Conservation (phyloP, 305 asterid genomes). For the Fraxinus latifolia region DNA sequence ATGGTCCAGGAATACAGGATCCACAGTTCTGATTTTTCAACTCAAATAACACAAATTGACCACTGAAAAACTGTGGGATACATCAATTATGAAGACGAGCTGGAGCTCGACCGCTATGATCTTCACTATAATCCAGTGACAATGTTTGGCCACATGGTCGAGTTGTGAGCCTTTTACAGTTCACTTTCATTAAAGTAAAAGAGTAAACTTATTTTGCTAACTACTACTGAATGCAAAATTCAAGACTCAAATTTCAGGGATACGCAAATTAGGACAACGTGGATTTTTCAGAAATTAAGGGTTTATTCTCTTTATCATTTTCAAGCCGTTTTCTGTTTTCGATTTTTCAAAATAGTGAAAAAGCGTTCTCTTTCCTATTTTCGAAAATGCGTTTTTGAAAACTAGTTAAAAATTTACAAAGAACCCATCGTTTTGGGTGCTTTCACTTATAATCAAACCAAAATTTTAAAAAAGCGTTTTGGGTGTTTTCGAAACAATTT, state of each 20-base stretch:
- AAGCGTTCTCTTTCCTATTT: too few relatives aligned
- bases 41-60: neutral
- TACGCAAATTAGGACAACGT: too few relatives aligned
- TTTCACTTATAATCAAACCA: too few relatives aligned
- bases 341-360: too few relatives aligned
- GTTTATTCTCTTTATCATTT: too few relatives aligned
- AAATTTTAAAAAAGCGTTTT: too few relatives aligned
- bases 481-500: too few relatives aligned
- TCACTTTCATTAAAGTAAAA: neutral
- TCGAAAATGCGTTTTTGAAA: too few relatives aligned
- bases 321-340: too few relatives aligned
- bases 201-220: neutral
- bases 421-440: too few relatives aligned
- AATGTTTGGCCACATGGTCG: neutral
- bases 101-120: slow-evolving; percentile 12
- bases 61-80: neutral
- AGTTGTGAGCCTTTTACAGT: neutral
- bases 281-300: too few relatives aligned
- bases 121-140: slow-evolving; percentile 6
- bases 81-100: slow-evolving; percentile 14
- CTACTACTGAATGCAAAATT: neutral
- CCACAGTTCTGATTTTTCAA: neutral
- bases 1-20: neutral
- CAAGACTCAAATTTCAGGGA: neutral
- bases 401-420: too few relatives aligned